Evolutionary conservation across 1,284 basidiomycete genomes (phyloP).

Genomic region (Leccinum subrobustum): DNA sequence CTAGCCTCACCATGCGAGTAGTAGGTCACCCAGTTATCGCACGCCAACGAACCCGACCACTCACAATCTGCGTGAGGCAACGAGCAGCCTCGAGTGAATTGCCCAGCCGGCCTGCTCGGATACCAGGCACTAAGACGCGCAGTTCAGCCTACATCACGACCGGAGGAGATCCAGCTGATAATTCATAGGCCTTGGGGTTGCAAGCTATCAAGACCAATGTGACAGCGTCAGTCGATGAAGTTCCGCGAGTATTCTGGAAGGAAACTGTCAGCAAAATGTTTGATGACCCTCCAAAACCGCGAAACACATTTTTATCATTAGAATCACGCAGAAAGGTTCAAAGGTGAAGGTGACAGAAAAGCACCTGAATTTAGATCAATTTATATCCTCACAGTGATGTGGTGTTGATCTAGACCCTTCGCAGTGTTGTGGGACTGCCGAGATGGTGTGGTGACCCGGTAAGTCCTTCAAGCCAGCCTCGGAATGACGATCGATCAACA

Average conservation of each 20-base stretch:
- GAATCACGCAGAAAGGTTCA: conserved; percentile 13
- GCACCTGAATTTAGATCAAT: conserved; percentile 13
- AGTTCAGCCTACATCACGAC: background rate
- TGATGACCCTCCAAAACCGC: conserved; percentile 8
- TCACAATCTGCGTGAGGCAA: background rate
- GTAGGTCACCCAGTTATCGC: background rate
- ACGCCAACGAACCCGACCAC: background rate
- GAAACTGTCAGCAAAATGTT: conserved; percentile 17
- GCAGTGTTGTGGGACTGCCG: conserved; percentile 16
- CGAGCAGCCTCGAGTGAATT: background rate
- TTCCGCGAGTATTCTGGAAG: conserved; percentile 19
- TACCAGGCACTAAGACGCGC: background rate
- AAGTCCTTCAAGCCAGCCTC: conserved; percentile 10
- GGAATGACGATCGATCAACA: conserved; percentile 22
- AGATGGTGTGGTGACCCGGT: conserved; percentile 20
- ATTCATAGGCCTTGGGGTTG: background rate
- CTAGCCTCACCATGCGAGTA: background rate
- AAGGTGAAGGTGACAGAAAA: conserved; percentile 13
- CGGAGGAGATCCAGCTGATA: background rate
- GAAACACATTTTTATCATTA: conserved; percentile 14
- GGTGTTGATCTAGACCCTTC: conserved; percentile 13
- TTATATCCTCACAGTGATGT: conserved; percentile 1
- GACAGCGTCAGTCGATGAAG: conserved; percentile 6
- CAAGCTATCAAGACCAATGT: conserved; percentile 16
- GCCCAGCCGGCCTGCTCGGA: background rate